Evolutionary conservation across 2,329 filamentous ascomycete genomes (phyloP).

Genomic region (Neonectria hederae): DNA sequence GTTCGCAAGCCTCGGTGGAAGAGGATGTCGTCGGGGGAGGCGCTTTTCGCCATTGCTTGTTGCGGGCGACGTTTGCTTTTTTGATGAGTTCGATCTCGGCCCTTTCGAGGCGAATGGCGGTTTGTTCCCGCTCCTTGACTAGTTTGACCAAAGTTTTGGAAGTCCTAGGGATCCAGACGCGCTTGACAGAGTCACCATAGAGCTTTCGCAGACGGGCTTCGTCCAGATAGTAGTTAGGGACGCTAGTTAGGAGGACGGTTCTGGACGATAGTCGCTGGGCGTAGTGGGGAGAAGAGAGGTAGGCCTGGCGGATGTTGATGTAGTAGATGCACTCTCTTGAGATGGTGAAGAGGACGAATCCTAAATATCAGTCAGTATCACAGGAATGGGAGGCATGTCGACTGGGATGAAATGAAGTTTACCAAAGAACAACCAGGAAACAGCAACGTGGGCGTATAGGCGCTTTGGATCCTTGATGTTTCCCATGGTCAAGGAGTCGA

Average conservation of each 20-base stretch:
- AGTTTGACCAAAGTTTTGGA: conserved; percentile 80
- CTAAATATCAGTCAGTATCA: conserved; percentile 49
- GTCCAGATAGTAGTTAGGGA: conserved; percentile 81
- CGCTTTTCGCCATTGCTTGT: conserved; percentile 57
- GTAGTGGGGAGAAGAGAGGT: conserved; percentile 85
- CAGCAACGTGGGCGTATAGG: conserved; percentile 83
- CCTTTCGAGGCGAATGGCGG: conserved; percentile 82
- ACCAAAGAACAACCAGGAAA: conserved; percentile 80
- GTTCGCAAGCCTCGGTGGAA: conserved; percentile 22
- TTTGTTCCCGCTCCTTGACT: conserved; percentile 82
- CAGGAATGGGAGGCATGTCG: not conserved
- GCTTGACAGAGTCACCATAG: conserved; percentile 83
- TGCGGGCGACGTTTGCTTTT: conserved; percentile 75
- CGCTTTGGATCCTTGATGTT: conserved; percentile 72
- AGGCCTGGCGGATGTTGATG: conserved; percentile 92
- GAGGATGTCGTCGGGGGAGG: conserved; percentile 15
- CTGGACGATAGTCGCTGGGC: conserved; percentile 87
- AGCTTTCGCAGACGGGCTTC: conserved; percentile 80
- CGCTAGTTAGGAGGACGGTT: conserved; percentile 88
- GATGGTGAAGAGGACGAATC: conserved; percentile 88
- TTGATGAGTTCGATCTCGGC: conserved; percentile 89
- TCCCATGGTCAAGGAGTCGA: conserved; percentile 82
- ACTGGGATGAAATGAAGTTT: not conserved
- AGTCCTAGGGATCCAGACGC: conserved; percentile 85
- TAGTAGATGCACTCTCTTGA: conserved; percentile 90